Conservation (phyloP, 768 basidiomycete species). For the Mrakia frigida region DNA sequence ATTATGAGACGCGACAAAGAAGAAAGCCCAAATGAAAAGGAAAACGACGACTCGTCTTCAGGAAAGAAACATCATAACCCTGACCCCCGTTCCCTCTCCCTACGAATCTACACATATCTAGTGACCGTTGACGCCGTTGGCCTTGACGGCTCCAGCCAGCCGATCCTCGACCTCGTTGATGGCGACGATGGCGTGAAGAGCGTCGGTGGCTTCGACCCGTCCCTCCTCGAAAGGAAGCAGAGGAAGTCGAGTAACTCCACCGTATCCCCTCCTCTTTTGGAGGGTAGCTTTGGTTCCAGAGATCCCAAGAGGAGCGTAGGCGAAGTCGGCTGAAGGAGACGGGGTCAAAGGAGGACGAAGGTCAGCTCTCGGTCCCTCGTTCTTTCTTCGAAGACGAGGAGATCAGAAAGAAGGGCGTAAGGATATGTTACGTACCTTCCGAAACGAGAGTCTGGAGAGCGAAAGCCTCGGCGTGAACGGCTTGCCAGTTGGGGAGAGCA, state of each 20-base stretch:
- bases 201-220: slow-evolving; percentile 61
- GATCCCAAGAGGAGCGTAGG: slow-evolving; percentile 69
- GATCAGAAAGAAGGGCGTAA: no score
- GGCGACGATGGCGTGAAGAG: slow-evolving; percentile 65
- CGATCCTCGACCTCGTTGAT: slow-evolving; percentile 58
- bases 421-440: slow-evolving; percentile 41
- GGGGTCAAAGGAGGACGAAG: no score
- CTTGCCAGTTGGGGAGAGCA: slow-evolving; percentile 35
- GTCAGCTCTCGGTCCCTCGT: no score
- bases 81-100: no score
- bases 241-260: slow-evolving; percentile 71
- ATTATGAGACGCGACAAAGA: no score
- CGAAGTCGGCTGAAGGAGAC: slow-evolving; percentile 56
- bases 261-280: slow-evolving; percentile 66
- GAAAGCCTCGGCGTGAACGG: slow-evolving; percentile 62
- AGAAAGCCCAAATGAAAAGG: no score
- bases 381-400: no score
- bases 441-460: slow-evolving; percentile 74
- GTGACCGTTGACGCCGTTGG: background rate
- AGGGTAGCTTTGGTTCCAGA: slow-evolving; percentile 78
- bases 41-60: no score
- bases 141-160: slow-evolving; percentile 31
- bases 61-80: no score
- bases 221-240: slow-evolving; percentile 59
- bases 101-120: no score